Evolutionary conservation across 495 filamentous ascomycete species (phyloP).

Genomic region (Acidiella bohemica): DNA sequence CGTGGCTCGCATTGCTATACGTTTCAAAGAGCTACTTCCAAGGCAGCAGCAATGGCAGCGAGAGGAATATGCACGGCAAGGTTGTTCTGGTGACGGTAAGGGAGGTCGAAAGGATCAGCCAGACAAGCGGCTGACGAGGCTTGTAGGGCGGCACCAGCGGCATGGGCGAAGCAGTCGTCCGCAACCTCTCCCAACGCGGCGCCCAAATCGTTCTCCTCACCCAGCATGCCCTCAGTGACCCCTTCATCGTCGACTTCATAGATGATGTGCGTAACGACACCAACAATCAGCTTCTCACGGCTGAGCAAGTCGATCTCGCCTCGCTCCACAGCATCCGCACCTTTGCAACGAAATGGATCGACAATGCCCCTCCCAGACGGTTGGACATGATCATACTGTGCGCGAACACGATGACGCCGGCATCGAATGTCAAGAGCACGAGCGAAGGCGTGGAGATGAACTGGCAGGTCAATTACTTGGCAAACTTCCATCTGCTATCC

Average conservation of each 20-base stretch:
- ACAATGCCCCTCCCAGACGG: constrained; percentile 83
- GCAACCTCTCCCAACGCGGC: constrained; percentile 64
- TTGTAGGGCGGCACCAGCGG: constrained; percentile 79
- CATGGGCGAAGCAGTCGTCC: constrained; percentile 65
- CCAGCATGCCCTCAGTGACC: constrained; percentile 61
- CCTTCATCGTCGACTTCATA: constrained; percentile 85
- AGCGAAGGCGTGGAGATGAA: constrained; percentile 73
- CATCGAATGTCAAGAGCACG: constrained; percentile 34
- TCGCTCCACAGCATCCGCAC: constrained; percentile 75
- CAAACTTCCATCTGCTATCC: constrained; percentile 86
- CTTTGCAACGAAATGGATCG: constrained; percentile 98
- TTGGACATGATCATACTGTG: constrained; percentile 88
- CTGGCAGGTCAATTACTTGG: constrained; percentile 90
- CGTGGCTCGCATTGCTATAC: constrained; percentile 45
- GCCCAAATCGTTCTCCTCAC: constrained; percentile 87
- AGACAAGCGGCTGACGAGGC: constrained; percentile 7
- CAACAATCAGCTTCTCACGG: constrained; percentile 82
- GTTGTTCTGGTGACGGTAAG: constrained; percentile 81
- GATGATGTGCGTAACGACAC: constrained; percentile 68
- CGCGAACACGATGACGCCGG: constrained; percentile 59
- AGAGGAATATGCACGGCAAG: constrained; percentile 81
- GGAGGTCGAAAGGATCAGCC: not conserved
- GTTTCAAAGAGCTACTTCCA: constrained; percentile 66
- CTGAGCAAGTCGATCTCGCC: constrained; percentile 82
- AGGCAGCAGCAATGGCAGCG: constrained; percentile 60